Conservation (phyloP, 176 grass and related monocot genomes). For the Oryza officinalis region DNA sequence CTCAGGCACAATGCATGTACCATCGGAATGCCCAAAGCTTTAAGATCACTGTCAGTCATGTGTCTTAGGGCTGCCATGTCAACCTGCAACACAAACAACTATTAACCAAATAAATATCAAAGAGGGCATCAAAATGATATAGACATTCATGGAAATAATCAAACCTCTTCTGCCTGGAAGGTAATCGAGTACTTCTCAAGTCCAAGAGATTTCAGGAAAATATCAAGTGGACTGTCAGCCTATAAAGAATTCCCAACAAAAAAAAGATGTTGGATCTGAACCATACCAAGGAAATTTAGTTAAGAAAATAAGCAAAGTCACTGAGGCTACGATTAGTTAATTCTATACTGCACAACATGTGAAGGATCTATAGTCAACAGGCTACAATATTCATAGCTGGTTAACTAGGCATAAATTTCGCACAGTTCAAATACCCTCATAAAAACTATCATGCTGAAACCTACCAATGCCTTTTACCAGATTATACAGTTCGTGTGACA, state of each 20-base stretch:
- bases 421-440: not conserved
- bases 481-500: not conserved
- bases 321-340: not conserved
- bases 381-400: not conserved
- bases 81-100: constrained; percentile 56
- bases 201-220: constrained; percentile 81
- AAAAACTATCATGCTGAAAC: constrained; percentile 3
- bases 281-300: constrained; percentile 8
- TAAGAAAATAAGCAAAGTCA: not conserved
- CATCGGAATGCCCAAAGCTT: constrained; percentile 94
- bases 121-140: constrained; percentile 6
- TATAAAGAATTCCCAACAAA: constrained; percentile 34
- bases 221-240: constrained; percentile 73
- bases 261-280: constrained; percentile 30
- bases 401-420: not conserved
- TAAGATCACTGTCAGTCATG: constrained; percentile 96
- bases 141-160: constrained; percentile 20
- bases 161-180: constrained; percentile 95
- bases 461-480: constrained; percentile 1
- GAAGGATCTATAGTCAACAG: constrained; percentile 10
- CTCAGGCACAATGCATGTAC: constrained; percentile 39
- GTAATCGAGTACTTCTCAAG: constrained; percentile 88
- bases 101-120: constrained; percentile 31
- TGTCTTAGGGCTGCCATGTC: constrained; percentile 94
- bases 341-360: not conserved